Conservation (phyloP, 305 asterid species). For the Fraxinus velutina region DNA sequence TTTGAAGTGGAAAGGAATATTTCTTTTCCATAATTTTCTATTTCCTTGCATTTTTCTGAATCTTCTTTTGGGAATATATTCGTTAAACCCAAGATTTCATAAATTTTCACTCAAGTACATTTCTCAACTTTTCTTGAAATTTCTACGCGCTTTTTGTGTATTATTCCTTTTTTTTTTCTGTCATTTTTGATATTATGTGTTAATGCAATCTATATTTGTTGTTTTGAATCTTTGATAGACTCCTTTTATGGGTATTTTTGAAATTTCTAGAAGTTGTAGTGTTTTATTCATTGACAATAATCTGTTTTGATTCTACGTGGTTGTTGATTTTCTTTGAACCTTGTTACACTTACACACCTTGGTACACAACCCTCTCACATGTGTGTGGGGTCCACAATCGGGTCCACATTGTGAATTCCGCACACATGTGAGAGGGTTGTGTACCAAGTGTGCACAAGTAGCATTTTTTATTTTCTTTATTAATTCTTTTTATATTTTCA, state of each 20-base stretch:
- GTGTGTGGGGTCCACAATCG: no score
- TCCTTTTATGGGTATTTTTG: neutral
- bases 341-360: no score
- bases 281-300: neutral
- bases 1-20: neutral
- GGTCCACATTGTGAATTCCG: no score
- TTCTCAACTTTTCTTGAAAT: neutral
- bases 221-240: neutral
- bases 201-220: neutral
- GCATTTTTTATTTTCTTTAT: no score
- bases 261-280: neutral
- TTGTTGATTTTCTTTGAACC: no score
- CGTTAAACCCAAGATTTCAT: neutral
- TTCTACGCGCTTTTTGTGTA: neutral
- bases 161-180: neutral
- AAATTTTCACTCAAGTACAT: neutral
- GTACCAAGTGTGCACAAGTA: no score
- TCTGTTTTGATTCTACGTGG: neutral
- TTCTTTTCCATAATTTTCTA: neutral
- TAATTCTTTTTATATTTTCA: no score
- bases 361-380: no score
- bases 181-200: neutral
- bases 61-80: neutral
- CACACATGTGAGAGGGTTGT: no score
- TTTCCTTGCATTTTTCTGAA: neutral